phyloP scores from a whole-genome alignment of 75 land plant species.

The Pinus albicaulis region DNA sequence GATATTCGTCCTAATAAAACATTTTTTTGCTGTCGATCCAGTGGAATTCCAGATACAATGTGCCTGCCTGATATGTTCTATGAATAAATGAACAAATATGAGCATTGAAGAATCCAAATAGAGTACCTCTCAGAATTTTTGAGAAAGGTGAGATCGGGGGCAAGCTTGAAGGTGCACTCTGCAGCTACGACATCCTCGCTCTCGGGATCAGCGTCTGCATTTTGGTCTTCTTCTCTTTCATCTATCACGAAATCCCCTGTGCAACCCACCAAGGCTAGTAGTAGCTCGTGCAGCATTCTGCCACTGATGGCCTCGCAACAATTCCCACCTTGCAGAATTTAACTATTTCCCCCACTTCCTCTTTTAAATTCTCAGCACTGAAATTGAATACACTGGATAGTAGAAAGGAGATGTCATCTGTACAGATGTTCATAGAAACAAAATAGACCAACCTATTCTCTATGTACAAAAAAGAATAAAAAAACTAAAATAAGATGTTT shows the following conservation, averaged over 20 bases:
- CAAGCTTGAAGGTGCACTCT: constrained; percentile 76
- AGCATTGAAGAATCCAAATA: neutral
- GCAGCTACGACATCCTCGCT: constrained; percentile 27
- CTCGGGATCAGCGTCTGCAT: constrained; percentile 13
- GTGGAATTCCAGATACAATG: too few species aligned
- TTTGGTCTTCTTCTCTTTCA: constrained; percentile 51
- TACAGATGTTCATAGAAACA: too few species aligned
- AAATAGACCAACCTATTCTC: too few species aligned
- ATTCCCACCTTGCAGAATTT: neutral
- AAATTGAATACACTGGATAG: too few species aligned
- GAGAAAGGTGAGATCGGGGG: constrained; percentile 82
- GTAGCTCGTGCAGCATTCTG: constrained; percentile 80
- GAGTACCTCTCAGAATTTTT: constrained; percentile 71
- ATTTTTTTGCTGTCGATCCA: too few species aligned
- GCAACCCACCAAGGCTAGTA: constrained; percentile 81
- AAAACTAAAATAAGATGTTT: too few species aligned
- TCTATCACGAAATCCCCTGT: constrained; percentile 94
- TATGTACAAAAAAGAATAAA: too few species aligned
- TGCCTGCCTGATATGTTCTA: too few species aligned
- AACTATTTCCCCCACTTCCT: neutral
- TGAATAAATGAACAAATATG: too few species aligned
- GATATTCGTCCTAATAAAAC: too few species aligned
- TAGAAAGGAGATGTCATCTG: too few species aligned
- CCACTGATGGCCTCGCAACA: neutral
- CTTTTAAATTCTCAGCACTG: neutral